Conservation (phyloP, 495 filamentous ascomycete genomes). For the Annulohypoxylon stygium region DNA sequence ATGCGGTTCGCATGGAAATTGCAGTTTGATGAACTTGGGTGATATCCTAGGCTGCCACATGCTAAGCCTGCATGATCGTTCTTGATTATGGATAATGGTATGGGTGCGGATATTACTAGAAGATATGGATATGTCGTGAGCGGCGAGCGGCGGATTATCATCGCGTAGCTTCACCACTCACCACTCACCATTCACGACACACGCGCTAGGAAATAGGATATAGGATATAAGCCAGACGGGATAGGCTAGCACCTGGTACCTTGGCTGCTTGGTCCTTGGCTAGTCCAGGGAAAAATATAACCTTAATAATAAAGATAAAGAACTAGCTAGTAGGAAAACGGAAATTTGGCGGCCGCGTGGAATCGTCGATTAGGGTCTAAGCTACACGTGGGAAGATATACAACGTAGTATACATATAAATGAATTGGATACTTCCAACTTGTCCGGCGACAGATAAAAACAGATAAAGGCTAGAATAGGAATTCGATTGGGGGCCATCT, state of each 20-base stretch:
- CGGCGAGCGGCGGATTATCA: constrained; percentile 1
- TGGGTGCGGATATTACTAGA: constrained; percentile 13
- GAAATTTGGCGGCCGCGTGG: constrained; percentile 36
- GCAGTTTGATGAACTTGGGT: constrained; percentile 33
- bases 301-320: constrained; percentile 2
- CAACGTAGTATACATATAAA: constrained; percentile 45
- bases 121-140: constrained; percentile 7
- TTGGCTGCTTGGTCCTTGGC: too few relatives aligned
- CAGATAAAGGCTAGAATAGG: constrained; percentile 42
- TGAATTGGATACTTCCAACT: background rate
- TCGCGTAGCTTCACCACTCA: constrained; percentile 6
- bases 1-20: constrained; percentile 35
- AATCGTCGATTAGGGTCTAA: constrained; percentile 37
- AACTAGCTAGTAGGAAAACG: constrained; percentile 14
- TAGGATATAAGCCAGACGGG: constrained; percentile 2
- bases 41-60: constrained; percentile 46
- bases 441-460: constrained; percentile 17
- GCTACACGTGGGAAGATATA: constrained; percentile 46
- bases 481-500: constrained; percentile 42
- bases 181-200: background rate
- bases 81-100: background rate
- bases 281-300: constrained; percentile 7
- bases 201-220: constrained; percentile 11
- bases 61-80: constrained; percentile 40
- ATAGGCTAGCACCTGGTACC: background rate